phyloP scores from a whole-genome alignment of 345 rosid genomes.

The Boechera retrofracta region DNA sequence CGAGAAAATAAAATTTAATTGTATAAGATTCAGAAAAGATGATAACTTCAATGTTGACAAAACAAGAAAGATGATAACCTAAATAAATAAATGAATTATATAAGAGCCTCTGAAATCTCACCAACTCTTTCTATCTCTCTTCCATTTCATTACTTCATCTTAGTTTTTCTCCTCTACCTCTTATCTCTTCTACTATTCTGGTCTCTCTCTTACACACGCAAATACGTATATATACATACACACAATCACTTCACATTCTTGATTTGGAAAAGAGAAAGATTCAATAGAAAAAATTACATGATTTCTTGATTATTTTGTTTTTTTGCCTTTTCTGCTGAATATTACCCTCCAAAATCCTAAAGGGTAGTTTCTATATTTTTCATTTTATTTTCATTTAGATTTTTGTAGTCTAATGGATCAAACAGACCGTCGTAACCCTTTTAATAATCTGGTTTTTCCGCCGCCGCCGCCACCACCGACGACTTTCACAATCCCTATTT shows the following conservation, averaged over 20 bases:
- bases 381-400: not conserved
- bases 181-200: constrained; percentile 18
- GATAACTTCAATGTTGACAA: constrained; percentile 27
- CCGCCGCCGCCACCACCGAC: constrained; percentile 31
- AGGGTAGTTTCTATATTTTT: not conserved
- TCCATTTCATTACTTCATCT: constrained; percentile 31
- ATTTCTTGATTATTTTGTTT: not conserved
- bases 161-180: constrained; percentile 38
- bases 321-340: not conserved
- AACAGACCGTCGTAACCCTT: constrained; percentile 41
- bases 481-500: constrained; percentile 37
- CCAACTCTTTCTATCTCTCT: constrained; percentile 41
- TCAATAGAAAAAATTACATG: not conserved
- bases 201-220: constrained; percentile 18
- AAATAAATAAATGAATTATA: constrained; percentile 32
- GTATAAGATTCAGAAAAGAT: not conserved
- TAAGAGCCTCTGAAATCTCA: constrained; percentile 43
- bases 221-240: constrained; percentile 26
- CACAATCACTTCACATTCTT: constrained; percentile 13
- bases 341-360: not conserved
- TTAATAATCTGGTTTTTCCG: constrained; percentile 44
- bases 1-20: constrained; percentile 18
- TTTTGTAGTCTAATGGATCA: constrained; percentile 37
- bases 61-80: constrained; percentile 17
- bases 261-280: constrained; percentile 5